Percentiles rank a stretch among this genome's conserved stretches.
These are phyloP conservation scores for Xylariaceae sp. DNA, from an alignment of 2,329 filamentous ascomycete species.

Conservation along the genomic window DNA sequence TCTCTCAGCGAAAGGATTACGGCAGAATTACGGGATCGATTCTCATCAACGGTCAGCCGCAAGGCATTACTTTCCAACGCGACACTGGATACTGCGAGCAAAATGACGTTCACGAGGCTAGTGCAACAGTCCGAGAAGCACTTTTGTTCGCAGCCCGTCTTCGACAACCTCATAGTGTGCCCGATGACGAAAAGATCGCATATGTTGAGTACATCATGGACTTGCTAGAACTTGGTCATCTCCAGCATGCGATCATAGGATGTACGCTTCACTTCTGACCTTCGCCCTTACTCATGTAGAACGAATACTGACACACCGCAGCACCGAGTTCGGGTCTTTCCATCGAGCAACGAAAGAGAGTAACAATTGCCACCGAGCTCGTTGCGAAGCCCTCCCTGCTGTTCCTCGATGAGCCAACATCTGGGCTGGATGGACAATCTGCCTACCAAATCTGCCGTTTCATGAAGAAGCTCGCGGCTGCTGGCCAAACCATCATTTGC, in stretches of 20 bases:
- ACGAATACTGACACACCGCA: neutral
- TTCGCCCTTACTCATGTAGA: no score
- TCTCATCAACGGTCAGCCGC: constrained; percentile 70
- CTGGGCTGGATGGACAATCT: constrained; percentile 56
- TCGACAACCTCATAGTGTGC: constrained; percentile 56
- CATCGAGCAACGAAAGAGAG: constrained; percentile 55
- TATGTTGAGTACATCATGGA: constrained; percentile 69
- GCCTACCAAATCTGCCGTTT: constrained; percentile 63
- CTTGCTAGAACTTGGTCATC: constrained; percentile 64
- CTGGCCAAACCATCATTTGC: constrained; percentile 58
- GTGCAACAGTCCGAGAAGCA: constrained; percentile 64
- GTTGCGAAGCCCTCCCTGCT: constrained; percentile 58
- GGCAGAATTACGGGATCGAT: constrained; percentile 76
- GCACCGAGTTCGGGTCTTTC: constrained; percentile 47
- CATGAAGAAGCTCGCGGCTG: constrained; percentile 58
- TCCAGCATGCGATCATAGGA: constrained; percentile 65
- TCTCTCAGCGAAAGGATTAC: constrained; percentile 64
- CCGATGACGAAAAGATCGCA: constrained; percentile 60
- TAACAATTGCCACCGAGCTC: constrained; percentile 57
- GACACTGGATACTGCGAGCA: constrained; percentile 71
- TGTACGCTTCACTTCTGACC: constrained; percentile 21
- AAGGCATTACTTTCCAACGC: constrained; percentile 74
- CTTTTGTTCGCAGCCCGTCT: constrained; percentile 64
- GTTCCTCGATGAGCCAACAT: constrained; percentile 63
- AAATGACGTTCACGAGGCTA: constrained; percentile 65